Evolutionary conservation across 169 alveolate genomes (phyloP), one percentile per base, ranked within the genome.

Genomic region (Sarcocystis neurona): DNA sequence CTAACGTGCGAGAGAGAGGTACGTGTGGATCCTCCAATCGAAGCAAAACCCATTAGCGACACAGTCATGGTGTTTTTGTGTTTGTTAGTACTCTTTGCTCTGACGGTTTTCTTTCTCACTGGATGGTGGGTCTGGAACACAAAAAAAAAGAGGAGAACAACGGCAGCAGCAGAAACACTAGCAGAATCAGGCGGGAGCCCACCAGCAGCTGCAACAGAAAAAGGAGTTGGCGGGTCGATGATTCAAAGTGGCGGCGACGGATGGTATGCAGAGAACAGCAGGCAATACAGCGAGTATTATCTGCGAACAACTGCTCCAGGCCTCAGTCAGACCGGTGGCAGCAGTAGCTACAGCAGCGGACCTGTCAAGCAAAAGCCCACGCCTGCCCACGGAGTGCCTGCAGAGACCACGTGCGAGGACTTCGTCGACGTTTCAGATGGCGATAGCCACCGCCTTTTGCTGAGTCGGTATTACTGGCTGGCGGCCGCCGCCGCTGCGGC

Each of bases 81-180:
- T 86, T 41, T 86, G 66, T 50, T 86, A 50, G 72, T 86, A 39
- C 91, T 86, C 53, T 86, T 86, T 30, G 91, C 75, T 27, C 79
- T 86, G 15, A 86, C 75, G 0, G 91, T 86, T 5, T 85, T 79
- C n/a, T 70, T 86, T 2, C 60, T 86, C 5, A 79, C 86, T 37
- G 68, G 79, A 12, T 86, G 91, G 91, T 86, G 91, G 91, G 1
- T 86, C 5, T 44, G 86, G 79, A 48, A 56, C 50, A 44, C 80
- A 46, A 48, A 56, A 50, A 39, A 86, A 34, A 50, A 82, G 86
- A 23, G 91, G 60, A 86, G 75, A 53, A 10, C 70, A 2, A 70
- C 88, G 58, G 77, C 88, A 80, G 77, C 85, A 47, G 85, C 85
- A 78, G 72, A 53, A 41, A 48, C 63, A 20, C 41, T 37, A 66